Evolutionary conservation across 176 grass and related monocot species (phyloP), one percentile per base, ranked within the genome.

Genomic region (Saccharum spontaneum): DNA sequence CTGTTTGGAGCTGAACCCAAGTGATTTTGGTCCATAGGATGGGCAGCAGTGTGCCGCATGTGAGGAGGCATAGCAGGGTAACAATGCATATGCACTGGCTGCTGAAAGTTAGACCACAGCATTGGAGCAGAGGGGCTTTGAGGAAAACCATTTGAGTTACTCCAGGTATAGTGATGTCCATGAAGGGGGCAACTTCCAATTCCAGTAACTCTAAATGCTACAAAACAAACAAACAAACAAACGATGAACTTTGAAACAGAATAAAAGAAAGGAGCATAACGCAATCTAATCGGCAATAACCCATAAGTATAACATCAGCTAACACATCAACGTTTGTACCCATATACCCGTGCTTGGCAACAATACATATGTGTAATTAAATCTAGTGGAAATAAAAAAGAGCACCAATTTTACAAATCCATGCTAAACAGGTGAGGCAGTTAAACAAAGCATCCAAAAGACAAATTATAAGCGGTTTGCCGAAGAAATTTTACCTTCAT

Each of bases 1-100:
- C 84, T 88, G 72, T 78, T 78, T 73, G 86, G 85, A 73, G 90
- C 86, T 78, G 90, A 95, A 71, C 93, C 90, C 44, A 92, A 69
- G 78, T 90, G 93, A 86, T 86, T 86, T 41, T 88, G 79, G 34
- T 92, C 83, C 74, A 88, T 54, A 66, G 88, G 88, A 92, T 90
- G 59, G 78, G 79, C 48, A 76, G 80, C 49, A 26, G 59, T 78
- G 48, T 78, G 90, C 43, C 73, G 49, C 60, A 90, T 31, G 45
- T 92, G 90, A 75, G 93, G 89, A 61, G 88, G 76, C 57, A 71
- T 72, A 22, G 76, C 78, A 77, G 88, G 76, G 80, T 86, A 83
- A 28, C 90, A 83, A 75, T 92, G 83, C 39, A 90, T 79, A 50
- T 81, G 90, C 76, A 84, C 64, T n/a, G 81, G 82, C 26, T 86